Base-by-base conservation (phyloP, 192 early-diverging fungal genomes). In the Gamsiella multidivaricata region DNA sequence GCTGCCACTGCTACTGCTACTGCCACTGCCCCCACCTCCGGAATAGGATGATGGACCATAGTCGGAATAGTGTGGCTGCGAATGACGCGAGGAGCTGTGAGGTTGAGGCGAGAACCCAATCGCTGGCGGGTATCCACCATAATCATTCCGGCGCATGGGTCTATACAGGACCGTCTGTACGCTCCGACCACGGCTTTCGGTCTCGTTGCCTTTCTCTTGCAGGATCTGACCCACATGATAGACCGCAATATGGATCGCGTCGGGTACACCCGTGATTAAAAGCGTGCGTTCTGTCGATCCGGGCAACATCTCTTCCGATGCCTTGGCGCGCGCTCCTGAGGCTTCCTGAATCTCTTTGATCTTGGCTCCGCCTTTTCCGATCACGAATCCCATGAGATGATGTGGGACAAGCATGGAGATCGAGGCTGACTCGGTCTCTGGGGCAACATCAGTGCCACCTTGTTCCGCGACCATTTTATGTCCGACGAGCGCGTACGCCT, bases 301-400 rank as follows among this genome's bases (percentile, higher is more conserved):
- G 17, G 96, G 95, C 46, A 99, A 79, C 69, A 93, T 90, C 79
- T 97, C 95, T 75, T 96, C 94, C 25, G 92, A 87, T 0, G 96
- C 93, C 18, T 87, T 86, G 46, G 95, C 80, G 39, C 91, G 88
- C 17, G 94, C 93, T n/a, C 93, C 91, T 26, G 93, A 94, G 39
- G 84, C 79, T 45, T 96, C 93, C 79, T 98, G 96, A 52, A 99
- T 91, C 70, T 94, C 91, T 80, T 93, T 96, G 83, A 99, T 98
- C 71, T 93, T 93, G 49, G 81, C 65, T 43, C 96, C 96, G 42
- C 86, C 86, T 69, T 93, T 91, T 22, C 97, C 97, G 73, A 99
- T 97, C 58, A 99, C 82, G 47, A 88, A 88, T 20, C 93, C 92
- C 91, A 99, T 96, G 20, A 90, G 88, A 63, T 84, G 83, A 73